phyloP scores from a whole-genome alignment of 495 filamentous ascomycete species.

The Annulohypoxylon maeteangense region DNA sequence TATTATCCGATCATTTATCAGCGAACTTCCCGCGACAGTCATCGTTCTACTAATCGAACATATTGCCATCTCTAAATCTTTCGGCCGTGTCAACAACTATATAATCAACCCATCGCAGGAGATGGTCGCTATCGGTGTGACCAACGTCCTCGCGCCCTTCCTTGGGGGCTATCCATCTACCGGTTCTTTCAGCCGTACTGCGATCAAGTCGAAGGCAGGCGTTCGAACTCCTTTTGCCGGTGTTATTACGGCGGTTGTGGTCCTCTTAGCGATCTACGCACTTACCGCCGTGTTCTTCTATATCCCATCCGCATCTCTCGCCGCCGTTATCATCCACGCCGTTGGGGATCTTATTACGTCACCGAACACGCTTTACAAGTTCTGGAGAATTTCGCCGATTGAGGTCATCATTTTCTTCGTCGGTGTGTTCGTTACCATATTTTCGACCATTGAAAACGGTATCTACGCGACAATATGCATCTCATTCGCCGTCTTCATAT shows the following conservation, averaged over 20 bases:
- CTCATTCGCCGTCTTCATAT: constrained; percentile 83
- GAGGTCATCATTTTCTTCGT: constrained; percentile 95
- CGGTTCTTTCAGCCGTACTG: constrained; percentile 95
- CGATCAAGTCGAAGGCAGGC: constrained; percentile 97
- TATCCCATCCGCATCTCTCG: constrained; percentile 85
- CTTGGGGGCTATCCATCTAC: constrained; percentile 94
- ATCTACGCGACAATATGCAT: constrained; percentile 86
- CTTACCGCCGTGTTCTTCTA: constrained; percentile 93
- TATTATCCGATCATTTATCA: constrained; percentile 70
- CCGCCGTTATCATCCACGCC: constrained; percentile 97
- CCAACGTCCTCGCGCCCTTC: constrained; percentile 92
- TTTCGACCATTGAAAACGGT: constrained; percentile 88
- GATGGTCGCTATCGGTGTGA: constrained; percentile 92
- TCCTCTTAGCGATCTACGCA: constrained; percentile 94
- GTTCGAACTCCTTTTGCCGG: constrained; percentile 94
- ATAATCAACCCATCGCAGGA: constrained; percentile 98
- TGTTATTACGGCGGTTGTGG: constrained; percentile 87
- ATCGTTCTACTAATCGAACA: constrained; percentile 97
- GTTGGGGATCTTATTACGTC: constrained; percentile 95
- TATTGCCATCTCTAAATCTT: constrained; percentile 98
- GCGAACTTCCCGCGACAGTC: constrained; percentile 78
- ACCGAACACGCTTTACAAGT: constrained; percentile 93
- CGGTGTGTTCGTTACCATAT: constrained; percentile 91
- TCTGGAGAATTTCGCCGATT: constrained; percentile 91
- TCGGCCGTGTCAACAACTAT: constrained; percentile 97